These are phyloP conservation scores for Salinomyces thailandicus DNA, from an alignment of 2,329 filamentous ascomycete genomes.

Conservation along the genomic window DNA sequence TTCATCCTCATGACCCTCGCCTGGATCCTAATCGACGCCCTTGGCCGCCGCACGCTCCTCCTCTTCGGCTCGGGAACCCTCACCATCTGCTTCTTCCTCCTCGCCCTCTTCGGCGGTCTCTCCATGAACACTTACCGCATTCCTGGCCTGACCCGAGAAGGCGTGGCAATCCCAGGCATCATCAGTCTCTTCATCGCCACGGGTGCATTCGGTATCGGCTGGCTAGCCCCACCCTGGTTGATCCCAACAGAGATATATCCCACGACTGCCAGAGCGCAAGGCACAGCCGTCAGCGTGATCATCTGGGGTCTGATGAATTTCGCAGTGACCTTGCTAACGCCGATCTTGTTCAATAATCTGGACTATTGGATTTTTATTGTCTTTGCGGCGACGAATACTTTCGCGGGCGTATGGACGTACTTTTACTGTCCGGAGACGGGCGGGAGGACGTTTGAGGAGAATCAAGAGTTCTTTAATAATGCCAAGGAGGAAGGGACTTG, in stretches of 20 bases:
- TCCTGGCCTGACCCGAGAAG: constrained; percentile 22
- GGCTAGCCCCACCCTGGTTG: constrained; percentile 50
- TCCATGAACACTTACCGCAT: constrained; percentile 33
- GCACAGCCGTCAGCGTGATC: constrained; percentile 44
- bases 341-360: constrained; percentile 50
- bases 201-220: constrained; percentile 50
- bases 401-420: constrained; percentile 47
- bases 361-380: constrained; percentile 49
- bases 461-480: constrained; percentile 47
- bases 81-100: constrained; percentile 40
- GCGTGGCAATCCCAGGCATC: constrained; percentile 42
- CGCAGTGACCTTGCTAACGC: constrained; percentile 46
- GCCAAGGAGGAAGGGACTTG: constrained; percentile 43
- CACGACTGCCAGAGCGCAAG: constrained; percentile 44
- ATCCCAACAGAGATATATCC: constrained; percentile 51
- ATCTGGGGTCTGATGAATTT: constrained; percentile 51
- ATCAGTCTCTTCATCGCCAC: constrained; percentile 47
- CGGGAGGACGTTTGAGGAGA: constrained; percentile 49
- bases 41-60: constrained; percentile 45
- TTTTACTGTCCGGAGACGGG: constrained; percentile 45
- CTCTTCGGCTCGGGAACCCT: constrained; percentile 43
- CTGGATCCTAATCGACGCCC: constrained; percentile 48
- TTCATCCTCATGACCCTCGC: constrained; percentile 52
- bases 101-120: constrained; percentile 43
- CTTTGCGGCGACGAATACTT: constrained; percentile 44